A percentile compares a stretch with the other conserved stretches of the same genome.
phyloP scores from a whole-genome alignment of 108 stramenopile species.

The Pseudonitzschia pungens region DNA sequence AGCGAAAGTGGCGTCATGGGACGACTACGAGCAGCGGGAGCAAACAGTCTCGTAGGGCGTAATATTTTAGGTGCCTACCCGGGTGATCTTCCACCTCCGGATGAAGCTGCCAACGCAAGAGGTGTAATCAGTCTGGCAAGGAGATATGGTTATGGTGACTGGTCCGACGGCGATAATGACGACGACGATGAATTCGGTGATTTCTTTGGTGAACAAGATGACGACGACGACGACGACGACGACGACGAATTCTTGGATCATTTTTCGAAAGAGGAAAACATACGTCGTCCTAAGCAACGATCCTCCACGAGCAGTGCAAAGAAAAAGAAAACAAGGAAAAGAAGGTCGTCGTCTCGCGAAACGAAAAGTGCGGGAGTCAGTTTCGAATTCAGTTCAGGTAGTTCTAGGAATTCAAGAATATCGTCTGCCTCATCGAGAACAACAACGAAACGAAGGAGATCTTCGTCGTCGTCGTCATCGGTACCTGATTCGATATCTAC shows the following conservation, averaged over 20 bases:
- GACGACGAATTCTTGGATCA: not conserved
- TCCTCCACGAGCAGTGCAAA: not conserved
- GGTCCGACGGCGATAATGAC: constrained; percentile 45
- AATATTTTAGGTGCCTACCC: constrained; percentile 77
- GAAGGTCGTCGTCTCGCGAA: constrained; percentile 8
- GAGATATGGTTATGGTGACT: constrained; percentile 80
- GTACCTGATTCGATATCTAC: not conserved
- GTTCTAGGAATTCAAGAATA: not conserved
- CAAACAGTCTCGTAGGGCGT: constrained; percentile 51
- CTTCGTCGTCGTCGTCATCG: not conserved
- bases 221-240: not conserved
- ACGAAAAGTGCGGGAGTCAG: not conserved
- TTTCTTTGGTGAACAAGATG: not conserved
- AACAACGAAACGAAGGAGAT: not conserved
- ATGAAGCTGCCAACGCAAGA: constrained; percentile 55
- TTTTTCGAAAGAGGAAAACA: not conserved
- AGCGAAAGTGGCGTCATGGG: constrained; percentile 61
- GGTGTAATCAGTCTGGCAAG: constrained; percentile 59
- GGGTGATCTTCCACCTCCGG: constrained; percentile 68
- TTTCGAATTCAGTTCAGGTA: not conserved
- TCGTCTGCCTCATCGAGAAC: not conserved
- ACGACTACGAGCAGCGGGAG: constrained; percentile 58
- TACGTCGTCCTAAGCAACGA: not conserved
- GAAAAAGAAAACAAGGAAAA: constrained; percentile 11
- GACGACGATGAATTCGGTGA: constrained; percentile 26